Conservation (phyloP, 2,329 filamentous ascomycete species). For the Fusarium cicatricum region DNA sequence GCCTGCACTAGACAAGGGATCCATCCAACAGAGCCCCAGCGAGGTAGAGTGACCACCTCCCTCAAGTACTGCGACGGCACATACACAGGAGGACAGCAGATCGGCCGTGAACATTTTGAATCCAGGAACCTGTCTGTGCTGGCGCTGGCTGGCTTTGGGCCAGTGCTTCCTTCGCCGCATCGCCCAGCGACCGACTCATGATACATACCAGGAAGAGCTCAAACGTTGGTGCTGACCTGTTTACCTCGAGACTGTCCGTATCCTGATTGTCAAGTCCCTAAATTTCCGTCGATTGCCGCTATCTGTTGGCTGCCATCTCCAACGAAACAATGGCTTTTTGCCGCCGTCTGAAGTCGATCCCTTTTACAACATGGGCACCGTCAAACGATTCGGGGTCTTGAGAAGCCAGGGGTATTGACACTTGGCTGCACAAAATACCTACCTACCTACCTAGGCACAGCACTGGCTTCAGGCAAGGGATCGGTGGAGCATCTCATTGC, state of each 20-base stretch:
- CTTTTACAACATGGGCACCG: background rate
- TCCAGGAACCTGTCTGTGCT: conserved; percentile 31
- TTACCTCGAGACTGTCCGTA: conserved; percentile 11
- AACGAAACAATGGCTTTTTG: conserved; percentile 14
- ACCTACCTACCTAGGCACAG: conserved; percentile 8
- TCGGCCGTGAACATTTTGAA: conserved; percentile 20
- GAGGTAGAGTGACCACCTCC: conserved; percentile 24
- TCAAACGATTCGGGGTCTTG: conserved; percentile 29
- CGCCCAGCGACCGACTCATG: conserved; percentile 24
- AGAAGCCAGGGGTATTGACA: conserved; percentile 21
- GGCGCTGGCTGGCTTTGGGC: conserved; percentile 18
- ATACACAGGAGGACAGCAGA: conserved; percentile 6
- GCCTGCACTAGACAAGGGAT: conserved; percentile 44
- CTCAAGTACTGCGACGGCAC: conserved; percentile 14
- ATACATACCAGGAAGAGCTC: conserved; percentile 15
- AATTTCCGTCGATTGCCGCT: conserved; percentile 25
- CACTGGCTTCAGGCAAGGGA: conserved; percentile 27
- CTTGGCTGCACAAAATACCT: conserved; percentile 31
- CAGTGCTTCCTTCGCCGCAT: conserved; percentile 25
- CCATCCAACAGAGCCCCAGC: conserved; percentile 7
- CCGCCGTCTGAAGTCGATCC: conserved; percentile 3
- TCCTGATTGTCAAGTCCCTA: conserved; percentile 28
- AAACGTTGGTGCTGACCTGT: conserved; percentile 34
- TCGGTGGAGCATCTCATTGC: conserved; percentile 4
- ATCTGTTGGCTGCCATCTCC: conserved; percentile 22